Evolutionary conservation across 1,139 yeast species (phyloP).

Genomic region (Candida frijolesensis): DNA sequence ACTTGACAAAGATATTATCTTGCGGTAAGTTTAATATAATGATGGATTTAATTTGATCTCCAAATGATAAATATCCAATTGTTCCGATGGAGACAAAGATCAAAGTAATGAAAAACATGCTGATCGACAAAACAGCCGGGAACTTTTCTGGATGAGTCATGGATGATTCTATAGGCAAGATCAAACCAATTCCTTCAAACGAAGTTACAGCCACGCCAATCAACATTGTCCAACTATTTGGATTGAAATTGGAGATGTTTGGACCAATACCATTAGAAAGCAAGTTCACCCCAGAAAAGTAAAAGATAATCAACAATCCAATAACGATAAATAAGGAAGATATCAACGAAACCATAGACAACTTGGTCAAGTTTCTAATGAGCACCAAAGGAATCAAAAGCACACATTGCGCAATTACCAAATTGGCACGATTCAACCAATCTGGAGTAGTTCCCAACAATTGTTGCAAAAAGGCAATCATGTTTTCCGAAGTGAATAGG

Average conservation of each 20-base stretch:
- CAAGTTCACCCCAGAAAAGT: constrained; percentile 53
- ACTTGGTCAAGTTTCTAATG: constrained; percentile 69
- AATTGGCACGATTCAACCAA: constrained; percentile 25
- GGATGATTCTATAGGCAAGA: constrained; percentile 75
- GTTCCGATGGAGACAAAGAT: constrained; percentile 65
- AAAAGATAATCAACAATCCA: constrained; percentile 66
- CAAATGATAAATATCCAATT: constrained; percentile 71
- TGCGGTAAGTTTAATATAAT: constrained; percentile 74
- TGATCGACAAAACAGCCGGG: constrained; percentile 61
- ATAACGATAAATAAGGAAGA: constrained; percentile 67
- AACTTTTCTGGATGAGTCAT: constrained; percentile 75
- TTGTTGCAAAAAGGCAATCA: constrained; percentile 46
- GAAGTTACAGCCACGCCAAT: constrained; percentile 83
- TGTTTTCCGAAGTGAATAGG: constrained; percentile 70
- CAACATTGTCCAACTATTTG: constrained; percentile 69
- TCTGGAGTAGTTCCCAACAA: constrained; percentile 16
- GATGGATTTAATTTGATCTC: constrained; percentile 66
- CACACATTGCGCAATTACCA: constrained; percentile 58
- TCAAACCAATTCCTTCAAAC: constrained; percentile 79
- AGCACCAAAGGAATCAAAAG: constrained; percentile 69
- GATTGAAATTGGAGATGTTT: constrained; percentile 51
- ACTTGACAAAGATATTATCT: constrained; percentile 58
- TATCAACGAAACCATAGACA: constrained; percentile 65
- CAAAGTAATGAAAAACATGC: constrained; percentile 59
- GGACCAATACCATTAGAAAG: constrained; percentile 51